Evolutionary conservation across 331 rosid genomes (phyloP).

Genomic region (Pyrus hybrid): DNA sequence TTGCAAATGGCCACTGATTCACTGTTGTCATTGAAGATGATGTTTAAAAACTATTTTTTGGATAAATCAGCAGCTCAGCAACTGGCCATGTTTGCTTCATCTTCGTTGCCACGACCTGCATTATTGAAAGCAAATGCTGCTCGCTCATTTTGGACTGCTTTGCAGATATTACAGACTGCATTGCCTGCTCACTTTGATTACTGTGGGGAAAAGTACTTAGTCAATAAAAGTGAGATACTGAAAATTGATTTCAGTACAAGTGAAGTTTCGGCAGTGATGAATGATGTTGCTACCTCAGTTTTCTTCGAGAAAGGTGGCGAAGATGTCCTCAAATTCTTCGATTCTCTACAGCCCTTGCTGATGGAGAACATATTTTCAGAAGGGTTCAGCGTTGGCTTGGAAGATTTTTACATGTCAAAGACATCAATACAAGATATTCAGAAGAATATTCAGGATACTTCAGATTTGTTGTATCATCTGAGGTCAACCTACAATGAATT

Average conservation of each 20-base stretch:
- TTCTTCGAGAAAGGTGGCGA: slow-evolving; percentile 74
- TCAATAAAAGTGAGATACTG: slow-evolving; percentile 51
- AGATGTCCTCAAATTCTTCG: slow-evolving; percentile 65
- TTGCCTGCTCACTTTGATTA: slow-evolving; percentile 61
- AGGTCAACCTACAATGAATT: slow-evolving; percentile 60
- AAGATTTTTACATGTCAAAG: slow-evolving; percentile 61
- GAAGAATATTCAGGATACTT: slow-evolving; percentile 37
- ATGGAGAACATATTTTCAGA: slow-evolving; percentile 76
- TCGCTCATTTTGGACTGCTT: slow-evolving; percentile 63
- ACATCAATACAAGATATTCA: slow-evolving; percentile 25
- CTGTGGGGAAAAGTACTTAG: slow-evolving; percentile 47
- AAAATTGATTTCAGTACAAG: slow-evolving; percentile 46
- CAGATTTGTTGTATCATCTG: slow-evolving; percentile 55
- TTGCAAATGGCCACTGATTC: slow-evolving; percentile 71
- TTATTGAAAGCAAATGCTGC: slow-evolving; percentile 33
- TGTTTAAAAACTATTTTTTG: slow-evolving; percentile 43
- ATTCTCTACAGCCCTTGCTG: slow-evolving; percentile 69
- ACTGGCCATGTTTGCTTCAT: slow-evolving; percentile 65
- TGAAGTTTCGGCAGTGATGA: slow-evolving; percentile 43
- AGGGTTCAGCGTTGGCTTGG: slow-evolving; percentile 81
- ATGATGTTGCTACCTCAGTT: slow-evolving; percentile 71
- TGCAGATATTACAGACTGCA: slow-evolving; percentile 67
- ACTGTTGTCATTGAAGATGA: slow-evolving; percentile 51
- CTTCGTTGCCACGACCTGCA: slow-evolving; percentile 63
- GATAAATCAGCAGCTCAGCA: slow-evolving; percentile 52